These are phyloP conservation scores for Cardamine occulta DNA, from an alignment of 345 rosid species.

Conservation along the genomic window DNA sequence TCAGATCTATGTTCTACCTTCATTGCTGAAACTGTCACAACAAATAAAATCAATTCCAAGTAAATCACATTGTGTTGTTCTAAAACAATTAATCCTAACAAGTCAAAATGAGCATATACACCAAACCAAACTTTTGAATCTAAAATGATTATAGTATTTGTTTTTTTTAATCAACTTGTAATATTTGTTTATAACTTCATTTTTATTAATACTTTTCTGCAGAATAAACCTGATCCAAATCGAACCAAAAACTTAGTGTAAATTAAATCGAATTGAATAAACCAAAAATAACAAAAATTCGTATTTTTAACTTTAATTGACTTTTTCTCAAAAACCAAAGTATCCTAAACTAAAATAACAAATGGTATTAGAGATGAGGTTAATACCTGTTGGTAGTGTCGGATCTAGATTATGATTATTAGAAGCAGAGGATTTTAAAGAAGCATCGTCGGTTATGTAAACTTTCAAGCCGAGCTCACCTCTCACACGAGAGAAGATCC, in stretches of 20 bases:
- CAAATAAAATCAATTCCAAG: neutral
- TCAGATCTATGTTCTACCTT: constrained; percentile 39
- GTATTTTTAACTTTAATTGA: neutral
- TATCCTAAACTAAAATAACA: neutral
- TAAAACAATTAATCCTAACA: constrained; percentile 9
- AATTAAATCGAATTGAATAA: neutral
- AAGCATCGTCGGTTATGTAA: constrained; percentile 70
- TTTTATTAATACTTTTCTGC: neutral
- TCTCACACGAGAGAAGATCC: constrained; percentile 85
- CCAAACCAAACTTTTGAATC: neutral
- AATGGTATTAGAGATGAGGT: neutral
- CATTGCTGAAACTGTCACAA: constrained; percentile 40
- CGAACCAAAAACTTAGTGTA: neutral
- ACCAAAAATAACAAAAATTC: neutral
- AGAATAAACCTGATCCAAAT: neutral
- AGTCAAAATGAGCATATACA: constrained; percentile 8
- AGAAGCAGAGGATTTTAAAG: constrained; percentile 65
- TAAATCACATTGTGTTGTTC: neutral
- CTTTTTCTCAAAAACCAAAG: neutral
- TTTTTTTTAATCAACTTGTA: neutral
- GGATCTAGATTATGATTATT: constrained; percentile 40
- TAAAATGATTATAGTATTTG: neutral
- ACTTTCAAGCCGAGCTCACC: constrained; percentile 96
- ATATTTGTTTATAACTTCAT: neutral
- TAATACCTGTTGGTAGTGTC: constrained; percentile 22